Percentiles rank a stretch among this genome's conserved stretches.
Conservation (phyloP, 2,329 filamentous ascomycete species). For the Elsinoe batatas region DNA sequence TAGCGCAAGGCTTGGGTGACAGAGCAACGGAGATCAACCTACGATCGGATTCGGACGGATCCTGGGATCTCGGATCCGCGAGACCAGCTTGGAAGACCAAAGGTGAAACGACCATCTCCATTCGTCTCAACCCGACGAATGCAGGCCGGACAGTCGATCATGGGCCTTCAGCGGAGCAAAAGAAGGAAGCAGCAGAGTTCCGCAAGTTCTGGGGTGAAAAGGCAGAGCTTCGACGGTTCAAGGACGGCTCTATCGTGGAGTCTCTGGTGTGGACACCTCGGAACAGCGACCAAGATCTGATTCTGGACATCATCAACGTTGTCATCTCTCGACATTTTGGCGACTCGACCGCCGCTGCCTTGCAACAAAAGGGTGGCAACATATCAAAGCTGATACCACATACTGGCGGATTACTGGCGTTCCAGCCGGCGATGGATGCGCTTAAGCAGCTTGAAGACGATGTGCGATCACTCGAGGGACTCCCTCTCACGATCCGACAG, state of each 20-base stretch:
- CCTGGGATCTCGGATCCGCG: slow-evolving; percentile 30
- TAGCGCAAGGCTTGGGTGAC: slow-evolving; percentile 65
- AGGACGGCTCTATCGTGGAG: slow-evolving; percentile 87
- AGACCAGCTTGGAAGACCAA: slow-evolving; percentile 17
- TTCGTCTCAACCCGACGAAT: slow-evolving; percentile 64
- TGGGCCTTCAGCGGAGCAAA: slow-evolving; percentile 76
- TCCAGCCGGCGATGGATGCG: slow-evolving; percentile 58
- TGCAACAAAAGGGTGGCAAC: slow-evolving; percentile 37
- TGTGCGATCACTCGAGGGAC: slow-evolving; percentile 64
- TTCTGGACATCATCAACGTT: slow-evolving; percentile 70
- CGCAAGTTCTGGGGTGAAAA: slow-evolving; percentile 92
- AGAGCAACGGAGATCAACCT: slow-evolving; percentile 57
- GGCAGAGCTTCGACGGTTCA: slow-evolving; percentile 85
- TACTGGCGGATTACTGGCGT: slow-evolving; percentile 40
- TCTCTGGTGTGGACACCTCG: slow-evolving; percentile 70
- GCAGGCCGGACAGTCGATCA: slow-evolving; percentile 72
- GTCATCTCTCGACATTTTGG: slow-evolving; percentile 61
- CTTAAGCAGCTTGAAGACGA: slow-evolving; percentile 68
- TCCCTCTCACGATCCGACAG: slow-evolving; percentile 79
- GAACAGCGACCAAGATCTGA: slow-evolving; percentile 51
- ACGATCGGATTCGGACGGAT: slow-evolving; percentile 13
- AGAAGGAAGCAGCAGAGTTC: slow-evolving; percentile 70
- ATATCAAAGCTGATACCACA: slow-evolving; percentile 37
- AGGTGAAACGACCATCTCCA: slow-evolving; percentile 49
- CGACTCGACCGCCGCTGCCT: slow-evolving; percentile 41